Evolutionary conservation across 2,329 filamentous ascomycete species (phyloP), one percentile per base, ranked within the genome.

Genomic region (Arthroderma sp.): DNA sequence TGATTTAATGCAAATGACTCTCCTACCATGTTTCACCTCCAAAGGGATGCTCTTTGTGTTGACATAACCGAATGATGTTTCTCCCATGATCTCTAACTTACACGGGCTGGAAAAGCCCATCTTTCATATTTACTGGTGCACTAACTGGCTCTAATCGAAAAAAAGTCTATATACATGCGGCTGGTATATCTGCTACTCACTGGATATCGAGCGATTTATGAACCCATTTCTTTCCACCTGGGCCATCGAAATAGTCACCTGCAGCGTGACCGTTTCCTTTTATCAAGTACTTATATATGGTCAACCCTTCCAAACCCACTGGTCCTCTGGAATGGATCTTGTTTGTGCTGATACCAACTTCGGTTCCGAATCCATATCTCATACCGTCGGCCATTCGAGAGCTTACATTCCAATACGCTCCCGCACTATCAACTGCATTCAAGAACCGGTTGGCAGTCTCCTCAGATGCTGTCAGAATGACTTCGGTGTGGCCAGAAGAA

Each of bases 311-410:
- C 43, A 98, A 69, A 1, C 91, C 91, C 4, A 98, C 91, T 0
- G 91, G 91, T 0, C 91, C 91, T 42, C 91, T 73, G 1, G 86
- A 84, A 62, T 98, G 91, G 51, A 98, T 94, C 71, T 96, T 98
- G 71, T 95, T 98, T 41, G 91, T 98, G 68, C 85, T 93, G 66
- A 98, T 96, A 44, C 91, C 91, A 27, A 98, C 91, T 67, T 98
- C 91, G 0, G 91, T 96, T 40, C 91, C 91, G 65, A 98, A 98
- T 5, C 91, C 91, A 62, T 93, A 96, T 36, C 91, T 76, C 83
- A 94, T 95, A 5, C 91, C 91, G 62, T 98, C 91, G 4, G 88
- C 87, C 68, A 98, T 89, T 42, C 91, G 78, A 6, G 86, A 94
- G 27, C 86, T 93, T 5, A 87, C 85, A 62, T 98, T 98, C 87